Evolutionary conservation across 176 grass and related monocot species (phyloP), one percentile per base, ranked within the genome.

Genomic region (Saccharum officinarum): DNA sequence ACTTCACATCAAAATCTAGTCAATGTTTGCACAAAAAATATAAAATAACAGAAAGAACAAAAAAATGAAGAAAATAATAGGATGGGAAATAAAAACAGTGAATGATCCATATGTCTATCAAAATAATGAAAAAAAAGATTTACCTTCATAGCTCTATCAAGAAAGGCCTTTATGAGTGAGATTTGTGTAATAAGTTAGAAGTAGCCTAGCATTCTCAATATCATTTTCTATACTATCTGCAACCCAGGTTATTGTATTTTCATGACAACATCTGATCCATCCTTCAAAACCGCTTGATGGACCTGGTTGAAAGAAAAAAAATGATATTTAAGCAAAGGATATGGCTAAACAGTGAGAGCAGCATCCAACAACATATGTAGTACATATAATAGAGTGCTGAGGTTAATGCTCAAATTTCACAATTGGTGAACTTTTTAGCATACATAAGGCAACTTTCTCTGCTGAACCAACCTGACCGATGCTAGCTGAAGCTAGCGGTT

Each of bases 201-300:
- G 92, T 86, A 86, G 84, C 72, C 86, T 93, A 41, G 93, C 95
- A 93, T 98, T 95, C 80, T 98, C 91, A 3, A 95, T 87, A 82
- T 98, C 96, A 80, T 89, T 98, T 83, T 95, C 93, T 89, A 98
- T 98, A 81, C 91, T 98, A 77, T 98, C 89, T 64, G 93, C 91
- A 78, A 95, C 91, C 93, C 87, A 64, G 95, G 95, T 93, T 86
- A 98, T 95, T 94, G 95, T 86, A 98, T 95, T 94, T 98, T 98
- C 85, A 95, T 94, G 73, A 94, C 95, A 71, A 87, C 93, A 13
- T 93, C 76, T 40, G 83, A 75, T 80, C 87, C 95, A 80, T 95
- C 93, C 79, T 95, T 98, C 83, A 93, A 83, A 64, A 93, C 89
- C 14, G 85, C 93, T 9, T 69, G 83, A 68, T 98, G 95, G 28